These are phyloP conservation scores for Pyrenula massariospora DNA, from an alignment of 495 filamentous ascomycete species.

Conservation along the genomic window DNA sequence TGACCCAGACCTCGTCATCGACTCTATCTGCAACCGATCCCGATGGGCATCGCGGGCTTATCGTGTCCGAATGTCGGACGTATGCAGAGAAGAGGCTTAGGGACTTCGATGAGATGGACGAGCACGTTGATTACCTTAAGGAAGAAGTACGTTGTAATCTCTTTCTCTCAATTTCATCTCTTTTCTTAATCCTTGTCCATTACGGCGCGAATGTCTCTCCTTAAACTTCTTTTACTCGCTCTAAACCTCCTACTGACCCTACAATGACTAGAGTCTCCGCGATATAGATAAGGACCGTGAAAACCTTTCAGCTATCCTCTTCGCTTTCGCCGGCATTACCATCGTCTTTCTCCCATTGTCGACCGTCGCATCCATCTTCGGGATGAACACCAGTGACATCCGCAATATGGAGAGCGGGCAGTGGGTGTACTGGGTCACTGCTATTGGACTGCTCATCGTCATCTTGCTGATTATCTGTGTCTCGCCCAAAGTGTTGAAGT, in stretches of 20 bases:
- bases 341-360: slow-evolving; percentile 32
- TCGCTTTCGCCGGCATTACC: slow-evolving; percentile 27
- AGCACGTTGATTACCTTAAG: slow-evolving; percentile 4
- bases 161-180: not conserved
- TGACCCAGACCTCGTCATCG: slow-evolving; percentile 4
- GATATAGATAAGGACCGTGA: slow-evolving; percentile 26
- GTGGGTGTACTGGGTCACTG: slow-evolving; percentile 36
- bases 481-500: not conserved
- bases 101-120: slow-evolving; percentile 10
- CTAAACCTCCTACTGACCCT: not conserved
- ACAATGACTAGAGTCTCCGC: slow-evolving; percentile 6
- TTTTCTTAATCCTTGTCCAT: not conserved
- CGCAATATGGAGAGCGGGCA: slow-evolving; percentile 34
- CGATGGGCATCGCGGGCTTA: slow-evolving; percentile 14
- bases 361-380: slow-evolving; percentile 24
- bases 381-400: slow-evolving; percentile 38
- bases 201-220: not conserved
- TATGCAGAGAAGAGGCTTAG: slow-evolving; percentile 9
- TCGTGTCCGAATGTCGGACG: slow-evolving; percentile 15
- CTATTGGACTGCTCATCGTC: slow-evolving; percentile 9
- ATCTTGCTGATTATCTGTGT: not conserved
- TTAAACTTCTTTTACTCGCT: not conserved
- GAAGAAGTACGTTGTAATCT: not conserved
- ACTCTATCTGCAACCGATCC: slow-evolving; percentile 14
- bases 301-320: slow-evolving; percentile 21